These are phyloP conservation scores for Saxophila tyrrhenica DNA, from an alignment of 495 filamentous ascomycete species.

Conservation along the genomic window DNA sequence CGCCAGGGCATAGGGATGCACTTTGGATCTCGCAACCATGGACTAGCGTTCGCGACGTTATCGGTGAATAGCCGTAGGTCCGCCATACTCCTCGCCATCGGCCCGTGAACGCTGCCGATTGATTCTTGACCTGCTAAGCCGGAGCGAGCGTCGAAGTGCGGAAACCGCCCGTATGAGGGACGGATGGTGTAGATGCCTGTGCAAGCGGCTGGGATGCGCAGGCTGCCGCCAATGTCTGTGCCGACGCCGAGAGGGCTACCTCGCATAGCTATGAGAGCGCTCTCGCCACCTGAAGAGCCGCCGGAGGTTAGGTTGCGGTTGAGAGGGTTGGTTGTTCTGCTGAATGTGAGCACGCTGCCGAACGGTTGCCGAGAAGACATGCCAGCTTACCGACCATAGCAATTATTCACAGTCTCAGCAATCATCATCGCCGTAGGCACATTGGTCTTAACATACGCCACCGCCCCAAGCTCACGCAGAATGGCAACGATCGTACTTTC, in stretches of 20 bases:
- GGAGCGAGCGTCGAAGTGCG: slow-evolving; percentile 30
- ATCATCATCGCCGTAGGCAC: slow-evolving; percentile 27
- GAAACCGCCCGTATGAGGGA: slow-evolving; percentile 45
- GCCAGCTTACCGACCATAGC: slow-evolving; percentile 5
- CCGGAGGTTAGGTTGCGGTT: slow-evolving; percentile 48
- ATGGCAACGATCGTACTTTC: slow-evolving; percentile 25
- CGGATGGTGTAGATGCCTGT: slow-evolving; percentile 55
- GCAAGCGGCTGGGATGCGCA: slow-evolving; percentile 52
- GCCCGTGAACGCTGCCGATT: slow-evolving; percentile 50
- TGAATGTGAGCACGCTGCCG: background rate
- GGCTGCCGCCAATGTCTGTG: slow-evolving; percentile 43
- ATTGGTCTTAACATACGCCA: slow-evolving; percentile 35
- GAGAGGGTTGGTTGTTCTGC: slow-evolving; percentile 42
- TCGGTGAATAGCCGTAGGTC: slow-evolving; percentile 55
- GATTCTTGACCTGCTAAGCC: slow-evolving; percentile 43
- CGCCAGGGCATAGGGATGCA: slow-evolving; percentile 20
- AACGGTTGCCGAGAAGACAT: slow-evolving; percentile 27
- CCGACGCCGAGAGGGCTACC: slow-evolving; percentile 33
- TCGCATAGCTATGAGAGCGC: slow-evolving; percentile 38
- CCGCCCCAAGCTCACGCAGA: slow-evolving; percentile 29
- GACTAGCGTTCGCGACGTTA: slow-evolving; percentile 7
- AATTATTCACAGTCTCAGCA: slow-evolving; percentile 17
- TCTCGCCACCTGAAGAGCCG: slow-evolving; percentile 55
- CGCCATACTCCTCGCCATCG: slow-evolving; percentile 48
- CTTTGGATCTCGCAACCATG: slow-evolving; percentile 21